Evolutionary conservation across 306 rosid genomes (phyloP), one percentile per base, ranked within the genome.

Genomic region (Styphnolobium japonicum): DNA sequence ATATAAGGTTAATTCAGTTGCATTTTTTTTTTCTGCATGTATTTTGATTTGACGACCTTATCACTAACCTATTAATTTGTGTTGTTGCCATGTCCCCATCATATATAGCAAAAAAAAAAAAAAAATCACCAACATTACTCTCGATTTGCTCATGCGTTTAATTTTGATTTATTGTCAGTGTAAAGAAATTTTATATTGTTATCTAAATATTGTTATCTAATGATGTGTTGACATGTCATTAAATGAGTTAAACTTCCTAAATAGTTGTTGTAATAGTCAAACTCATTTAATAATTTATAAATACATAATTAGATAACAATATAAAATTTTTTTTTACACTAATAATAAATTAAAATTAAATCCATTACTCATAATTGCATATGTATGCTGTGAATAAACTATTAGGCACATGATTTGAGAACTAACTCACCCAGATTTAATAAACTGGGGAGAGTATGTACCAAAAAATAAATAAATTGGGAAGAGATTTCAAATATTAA

Each of bases 51-150:
- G 9, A 45, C 71, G 48, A 61, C 71, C 23, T 61, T 27, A 40
- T 14, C 16, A 7, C 21, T 62, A 61, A 75, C 22, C 21, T 19
- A 33, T 75, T 48, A 42, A 62, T 75, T 29, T 45, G 43, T 67
- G 56, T 48, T 61, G 80, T 61, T 43, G 55, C 6, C 48, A 31
- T 22, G 80, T 62, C 80, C n/a, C 71, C 9, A 16, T 75, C 71
- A 0, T n/a, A n/a, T n/a, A n/a, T 45, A 46, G 43, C 62, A 6
- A 60, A 61, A 42, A 27, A n/a, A 16, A 7, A 22, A 21, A 1
- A 52, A 43, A 21, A 39, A 21, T 45, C 25, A 67, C 10, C n/a
- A n/a, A 23, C 10, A 7, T 25, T 14, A 43, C 15, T 14, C n/a
- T 11, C 4, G 21, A 46, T 40, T 67, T 43, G 73, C 23, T 27